These are phyloP conservation scores for Scalesia atractyloides DNA, from an alignment of 129 eudicot species.

Conservation along the genomic window DNA sequence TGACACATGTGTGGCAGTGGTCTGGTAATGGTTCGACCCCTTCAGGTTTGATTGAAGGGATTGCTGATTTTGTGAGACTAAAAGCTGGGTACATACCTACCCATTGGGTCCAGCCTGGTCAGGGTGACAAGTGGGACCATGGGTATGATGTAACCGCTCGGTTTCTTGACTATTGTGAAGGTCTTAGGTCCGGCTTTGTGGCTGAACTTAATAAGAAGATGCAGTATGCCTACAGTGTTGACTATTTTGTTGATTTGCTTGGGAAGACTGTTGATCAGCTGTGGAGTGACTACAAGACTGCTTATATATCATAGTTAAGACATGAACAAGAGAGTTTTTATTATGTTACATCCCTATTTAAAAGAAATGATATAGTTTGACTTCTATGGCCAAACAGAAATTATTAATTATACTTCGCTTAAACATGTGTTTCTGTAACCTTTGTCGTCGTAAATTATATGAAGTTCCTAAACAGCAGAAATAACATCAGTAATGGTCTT, in stretches of 20 bases:
- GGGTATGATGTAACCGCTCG: constrained; percentile 50
- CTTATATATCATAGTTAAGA: constrained; percentile 19
- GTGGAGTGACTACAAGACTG: constrained; percentile 45
- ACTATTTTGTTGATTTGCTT: constrained; percentile 38
- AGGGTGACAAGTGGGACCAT: constrained; percentile 49
- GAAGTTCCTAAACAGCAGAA: constrained; percentile 37
- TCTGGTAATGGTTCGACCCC: constrained; percentile 44
- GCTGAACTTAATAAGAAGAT: constrained; percentile 46
- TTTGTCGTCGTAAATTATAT: not conserved
- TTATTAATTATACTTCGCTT: not conserved
- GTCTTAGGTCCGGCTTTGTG: constrained; percentile 36
- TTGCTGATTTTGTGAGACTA: constrained; percentile 37
- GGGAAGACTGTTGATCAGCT: constrained; percentile 43
- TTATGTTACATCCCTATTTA: not conserved
- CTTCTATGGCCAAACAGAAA: constrained; percentile 10
- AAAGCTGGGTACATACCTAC: constrained; percentile 40
- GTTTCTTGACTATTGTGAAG: constrained; percentile 46
- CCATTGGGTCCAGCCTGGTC: constrained; percentile 40
- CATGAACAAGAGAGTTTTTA: not conserved
- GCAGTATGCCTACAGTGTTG: constrained; percentile 30
- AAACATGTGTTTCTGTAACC: not conserved
- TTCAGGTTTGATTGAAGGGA: constrained; percentile 56
- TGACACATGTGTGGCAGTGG: constrained; percentile 71
- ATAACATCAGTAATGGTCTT: constrained; percentile 55
- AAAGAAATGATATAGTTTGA: constrained; percentile 12